Base-by-base conservation (phyloP, 768 basidiomycete genomes). In the Flagelloscypha sp. region DNA sequence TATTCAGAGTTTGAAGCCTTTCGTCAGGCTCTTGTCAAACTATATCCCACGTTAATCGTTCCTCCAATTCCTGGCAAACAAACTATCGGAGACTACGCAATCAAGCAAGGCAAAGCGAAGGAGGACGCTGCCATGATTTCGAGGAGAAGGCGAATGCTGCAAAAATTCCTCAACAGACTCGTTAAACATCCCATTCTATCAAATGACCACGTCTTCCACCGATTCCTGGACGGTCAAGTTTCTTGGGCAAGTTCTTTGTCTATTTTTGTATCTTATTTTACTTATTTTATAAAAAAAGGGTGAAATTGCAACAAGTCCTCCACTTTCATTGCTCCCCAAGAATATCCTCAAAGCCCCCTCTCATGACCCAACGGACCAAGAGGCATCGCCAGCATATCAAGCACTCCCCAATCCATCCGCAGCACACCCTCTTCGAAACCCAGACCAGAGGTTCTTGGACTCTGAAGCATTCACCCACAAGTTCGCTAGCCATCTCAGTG, bases 1-100 rank as follows among this genome's bases (percentile, higher is more conserved):
- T 99, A 99, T 59, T 98, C 94, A 3, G 92, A 98, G 56, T 99
- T 99, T 58, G 90, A 97, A 60, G 90, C 89, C 16, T 66, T 99
- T 25, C 79, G 95, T 34, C 70, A 72, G 35, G 84, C 72, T 42
- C 74, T 99, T 31, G 70, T 77, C 33, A 89, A 79, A 50, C 69
- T 99, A 29, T 95, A 99, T 55, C 95, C 95, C 0, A 95, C 93
- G 7, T 63, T 93, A 47, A 98, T 99, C 50, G 83, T 99, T 41
- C 94, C 95, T 2, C 95, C 95, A 27, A 95, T 99, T 35, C 95
- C 95, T 3, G 92, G 87, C 1, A 98, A 99, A 61, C 90, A 98
- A 61, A 84, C 84, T 1, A 68, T 99, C 24, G 78, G 88, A 6
- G 95, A 98, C 49, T 99, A 99, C 65, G 95, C 95, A 2, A 83